These are phyloP conservation scores for Steccherinum ochraceum DNA, from an alignment of 768 basidiomycete genomes.

Conservation along the genomic window DNA sequence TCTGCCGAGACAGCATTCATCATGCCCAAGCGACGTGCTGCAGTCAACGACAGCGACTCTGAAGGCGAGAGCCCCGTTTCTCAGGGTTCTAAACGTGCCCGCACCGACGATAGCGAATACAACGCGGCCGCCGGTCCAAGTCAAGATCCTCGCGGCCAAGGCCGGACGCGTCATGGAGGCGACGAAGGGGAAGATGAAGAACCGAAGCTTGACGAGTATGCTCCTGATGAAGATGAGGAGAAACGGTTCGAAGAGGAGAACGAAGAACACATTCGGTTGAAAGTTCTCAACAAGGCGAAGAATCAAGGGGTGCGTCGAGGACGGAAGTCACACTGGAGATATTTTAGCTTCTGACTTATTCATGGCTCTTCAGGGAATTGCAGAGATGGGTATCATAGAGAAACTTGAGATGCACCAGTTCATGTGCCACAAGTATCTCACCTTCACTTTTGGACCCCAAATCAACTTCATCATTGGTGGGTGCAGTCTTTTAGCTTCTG, in stretches of 20 bases:
- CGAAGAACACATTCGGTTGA: conserved; percentile 47
- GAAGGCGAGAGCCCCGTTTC: conserved; percentile 24
- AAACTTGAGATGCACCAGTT: conserved; percentile 85
- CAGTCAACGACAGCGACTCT: conserved; percentile 35
- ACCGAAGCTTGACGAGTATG: conserved; percentile 17
- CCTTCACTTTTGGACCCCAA: conserved; percentile 83
- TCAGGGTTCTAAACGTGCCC: conserved; percentile 37
- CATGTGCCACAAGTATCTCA: conserved; percentile 89
- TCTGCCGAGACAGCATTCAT: too few species aligned
- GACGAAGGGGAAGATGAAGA: conserved; percentile 29
- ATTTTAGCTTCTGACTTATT: neutral
- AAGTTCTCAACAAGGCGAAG: conserved; percentile 38
- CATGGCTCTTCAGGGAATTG: conserved; percentile 49
- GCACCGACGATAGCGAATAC: conserved; percentile 18
- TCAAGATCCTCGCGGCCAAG: conserved; percentile 21
- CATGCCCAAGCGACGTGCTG: conserved; percentile 54
- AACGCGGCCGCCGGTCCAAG: neutral
- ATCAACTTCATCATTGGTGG: conserved; percentile 95
- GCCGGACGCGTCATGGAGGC: conserved; percentile 21
- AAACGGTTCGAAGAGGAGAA: conserved; percentile 59
- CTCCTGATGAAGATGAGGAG: conserved; percentile 48
- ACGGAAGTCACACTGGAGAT: too few species aligned
- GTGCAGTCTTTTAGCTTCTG: neutral
- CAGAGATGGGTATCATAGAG: conserved; percentile 86
- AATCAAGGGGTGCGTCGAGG: conserved; percentile 37